A percentile compares a stretch with the other conserved stretches of the same genome.
phyloP scores from a whole-genome alignment of 1,284 basidiomycete species.

The Singerocomus inundabilis region DNA sequence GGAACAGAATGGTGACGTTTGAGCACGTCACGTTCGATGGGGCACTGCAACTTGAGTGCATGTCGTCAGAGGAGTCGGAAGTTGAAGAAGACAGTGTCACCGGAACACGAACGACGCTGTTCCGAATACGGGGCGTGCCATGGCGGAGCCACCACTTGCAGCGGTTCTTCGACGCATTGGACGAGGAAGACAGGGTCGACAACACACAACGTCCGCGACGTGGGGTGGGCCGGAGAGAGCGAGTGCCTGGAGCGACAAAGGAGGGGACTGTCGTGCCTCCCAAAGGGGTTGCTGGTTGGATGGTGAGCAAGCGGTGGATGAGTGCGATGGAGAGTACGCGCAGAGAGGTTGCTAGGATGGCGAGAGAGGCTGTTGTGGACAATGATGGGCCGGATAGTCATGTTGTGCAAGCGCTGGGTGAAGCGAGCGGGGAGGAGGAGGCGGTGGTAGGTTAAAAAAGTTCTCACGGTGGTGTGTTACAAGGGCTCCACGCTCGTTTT shows the following conservation, averaged over 20 bases:
- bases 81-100: conserved; percentile 40
- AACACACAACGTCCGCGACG: conserved; percentile 51
- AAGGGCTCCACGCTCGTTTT: too few relatives aligned
- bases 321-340: conserved; percentile 38
- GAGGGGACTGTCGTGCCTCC: conserved; percentile 62
- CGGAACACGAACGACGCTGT: conserved; percentile 29
- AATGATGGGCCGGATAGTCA: conserved; percentile 48
- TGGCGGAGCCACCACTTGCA: conserved; percentile 65
- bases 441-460: neutral
- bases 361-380: conserved; percentile 47
- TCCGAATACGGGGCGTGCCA: conserved; percentile 52
- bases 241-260: conserved; percentile 53
- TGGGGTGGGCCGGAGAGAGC: conserved; percentile 52
- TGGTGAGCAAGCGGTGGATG: conserved; percentile 69
- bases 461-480: conserved; percentile 13
- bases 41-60: conserved; percentile 68
- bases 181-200: conserved; percentile 52
- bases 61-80: conserved; percentile 76
- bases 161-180: conserved; percentile 56
- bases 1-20: conserved; percentile 50
- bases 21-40: conserved; percentile 63
- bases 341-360: conserved; percentile 43
- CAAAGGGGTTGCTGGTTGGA: conserved; percentile 63
- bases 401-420: conserved; percentile 41
- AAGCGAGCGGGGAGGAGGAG: conserved; percentile 48